Conservation (phyloP, 768 basidiomycete species). For the Lactarius psammicola region DNA sequence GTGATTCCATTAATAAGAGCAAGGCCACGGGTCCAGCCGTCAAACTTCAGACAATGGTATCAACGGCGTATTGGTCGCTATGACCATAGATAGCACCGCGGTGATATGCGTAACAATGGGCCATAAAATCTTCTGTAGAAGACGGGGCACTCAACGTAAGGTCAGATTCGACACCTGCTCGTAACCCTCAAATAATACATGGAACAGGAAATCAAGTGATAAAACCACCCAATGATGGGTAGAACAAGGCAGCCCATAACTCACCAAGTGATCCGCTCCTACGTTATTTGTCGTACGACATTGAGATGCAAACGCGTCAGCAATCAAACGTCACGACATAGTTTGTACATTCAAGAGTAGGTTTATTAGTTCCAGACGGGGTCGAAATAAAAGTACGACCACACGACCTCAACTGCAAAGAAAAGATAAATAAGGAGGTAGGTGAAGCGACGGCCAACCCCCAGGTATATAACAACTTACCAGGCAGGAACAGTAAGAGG, state of each 20-base stretch:
- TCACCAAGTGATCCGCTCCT: background rate
- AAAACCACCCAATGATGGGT: background rate
- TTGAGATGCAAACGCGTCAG: background rate
- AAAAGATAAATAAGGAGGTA: background rate
- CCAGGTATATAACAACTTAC: constrained; percentile 33
- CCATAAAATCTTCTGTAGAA: background rate
- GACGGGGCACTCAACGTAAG: background rate
- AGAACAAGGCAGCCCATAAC: background rate
- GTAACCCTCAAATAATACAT: too few species aligned
- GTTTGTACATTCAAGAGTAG: background rate
- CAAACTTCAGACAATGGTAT: background rate
- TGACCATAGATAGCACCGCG: background rate
- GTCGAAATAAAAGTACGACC: background rate
- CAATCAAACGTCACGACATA: background rate
- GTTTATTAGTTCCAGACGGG: background rate
- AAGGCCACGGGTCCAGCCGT: background rate
- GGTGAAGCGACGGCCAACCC: background rate
- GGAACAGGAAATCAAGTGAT: background rate
- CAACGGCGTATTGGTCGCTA: background rate
- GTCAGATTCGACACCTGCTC: too few species aligned
- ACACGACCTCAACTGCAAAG: constrained; percentile 8
- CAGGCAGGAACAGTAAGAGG: constrained; percentile 85
- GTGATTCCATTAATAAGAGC: background rate
- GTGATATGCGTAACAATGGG: background rate
- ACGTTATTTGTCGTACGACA: background rate